A percentile compares a stretch with the other conserved stretches of the same genome.
These are phyloP conservation scores for Sporobolus alterniflorus DNA, from an alignment of 202 grass and related monocot genomes.

Conservation along the genomic window DNA sequence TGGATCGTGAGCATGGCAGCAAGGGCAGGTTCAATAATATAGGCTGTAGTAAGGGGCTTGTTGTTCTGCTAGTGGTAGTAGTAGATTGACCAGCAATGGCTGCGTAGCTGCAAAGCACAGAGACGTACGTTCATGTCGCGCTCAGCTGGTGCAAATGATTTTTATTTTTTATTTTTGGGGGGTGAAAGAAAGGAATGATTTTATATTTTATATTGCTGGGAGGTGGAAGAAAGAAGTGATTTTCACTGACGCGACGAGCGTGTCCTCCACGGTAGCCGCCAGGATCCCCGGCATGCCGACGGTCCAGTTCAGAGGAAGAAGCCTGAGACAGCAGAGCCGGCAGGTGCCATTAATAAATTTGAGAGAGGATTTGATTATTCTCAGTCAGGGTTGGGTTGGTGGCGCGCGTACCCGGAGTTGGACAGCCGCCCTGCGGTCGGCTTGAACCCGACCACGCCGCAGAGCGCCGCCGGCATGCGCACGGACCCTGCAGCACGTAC, in stretches of 20 bases:
- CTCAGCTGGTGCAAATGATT: neutral
- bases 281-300: constrained; percentile 85
- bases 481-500: constrained; percentile 49
- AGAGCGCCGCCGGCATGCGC: constrained; percentile 70
- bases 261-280: constrained; percentile 73
- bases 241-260: constrained; percentile 56
- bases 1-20: constrained; percentile 35
- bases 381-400: neutral
- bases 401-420: constrained; percentile 50
- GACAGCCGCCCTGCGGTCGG: constrained; percentile 63
- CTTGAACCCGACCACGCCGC: constrained; percentile 83
- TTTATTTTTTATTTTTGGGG: neutral
- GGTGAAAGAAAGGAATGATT: neutral
- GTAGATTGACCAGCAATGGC: constrained; percentile 50
- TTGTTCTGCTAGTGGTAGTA: neutral
- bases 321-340: constrained; percentile 36
- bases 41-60: too few species aligned
- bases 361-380: neutral
- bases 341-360: too few species aligned
- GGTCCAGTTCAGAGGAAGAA: constrained; percentile 88
- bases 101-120: constrained; percentile 54
- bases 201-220: neutral
- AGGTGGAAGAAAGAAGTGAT: neutral
- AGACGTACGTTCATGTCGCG: neutral
- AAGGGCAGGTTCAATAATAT: constrained; percentile 66